Evolutionary conservation across 768 basidiomycete genomes (phyloP), one percentile per base, ranked within the genome.

Genomic region (Krasilnikovozyma curviuscula): DNA sequence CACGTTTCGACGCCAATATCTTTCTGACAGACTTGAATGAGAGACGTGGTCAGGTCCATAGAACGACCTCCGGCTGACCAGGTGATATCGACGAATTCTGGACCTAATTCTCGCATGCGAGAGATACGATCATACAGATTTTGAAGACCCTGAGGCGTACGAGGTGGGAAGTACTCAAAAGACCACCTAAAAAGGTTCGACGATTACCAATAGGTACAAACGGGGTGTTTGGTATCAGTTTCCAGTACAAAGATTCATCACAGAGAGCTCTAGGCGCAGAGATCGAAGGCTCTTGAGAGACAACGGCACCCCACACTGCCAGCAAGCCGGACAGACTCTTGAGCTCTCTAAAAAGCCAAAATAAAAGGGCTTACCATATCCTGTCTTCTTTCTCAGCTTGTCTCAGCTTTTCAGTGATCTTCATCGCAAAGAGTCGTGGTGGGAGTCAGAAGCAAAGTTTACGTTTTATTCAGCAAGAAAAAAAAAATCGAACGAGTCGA

Each of bases 41-140:
- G 77, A 58, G 88, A 83, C 5, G 83, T 78, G 10, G 89, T 91
- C 49, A 95, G 67, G 59, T 93, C 89, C 35, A 88, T 91, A 30
- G 88, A 91, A 52, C 88, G 75, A 46, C 89, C 89, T 47, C 89
- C 89, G 46, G 89, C 89, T 34, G 34, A 78, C 85, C 85, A 97
- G 63, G 91, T 97, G 60, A 97, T 91, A 63, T 97, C 91, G 57
- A 97, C 81, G 62, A 98, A 98, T 63, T 93, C 91, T 8, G 93
- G 93, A 2, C 93, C 91, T 30, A 93, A 68, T 7, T 75, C 75
- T 45, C 86, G 74, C 93, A 98, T 97, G 54, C 89, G 83, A 65
- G 97, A 91, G 68, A 98, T 97, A 59, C 93, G 88, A 66, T 95
- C 89, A 52, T 93, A 73, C 29, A 98, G 71, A 65, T 98, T 98